Conservation (phyloP, 2,329 filamentous ascomycete genomes). For the Cladorrhinum sp. region DNA sequence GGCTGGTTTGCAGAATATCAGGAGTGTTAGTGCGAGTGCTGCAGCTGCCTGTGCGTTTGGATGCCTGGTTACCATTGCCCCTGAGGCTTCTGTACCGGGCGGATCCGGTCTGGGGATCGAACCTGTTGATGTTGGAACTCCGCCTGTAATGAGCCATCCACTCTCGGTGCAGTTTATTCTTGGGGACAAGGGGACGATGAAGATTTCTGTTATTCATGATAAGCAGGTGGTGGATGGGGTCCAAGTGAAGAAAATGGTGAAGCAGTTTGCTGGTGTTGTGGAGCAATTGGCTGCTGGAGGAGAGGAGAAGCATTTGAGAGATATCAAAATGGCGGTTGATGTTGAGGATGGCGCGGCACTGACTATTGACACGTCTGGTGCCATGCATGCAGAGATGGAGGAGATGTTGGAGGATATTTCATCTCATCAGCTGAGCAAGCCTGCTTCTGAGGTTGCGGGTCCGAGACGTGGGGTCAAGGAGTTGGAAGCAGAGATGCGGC, state of each 20-base stretch:
- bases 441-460: constrained; percentile 45
- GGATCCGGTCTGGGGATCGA: neutral
- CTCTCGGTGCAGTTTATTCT: constrained; percentile 14
- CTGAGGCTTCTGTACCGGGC: neutral
- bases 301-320: neutral
- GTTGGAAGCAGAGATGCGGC: constrained; percentile 48
- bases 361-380: neutral
- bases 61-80: constrained; percentile 11
- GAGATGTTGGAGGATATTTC: constrained; percentile 10
- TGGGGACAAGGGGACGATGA: neutral
- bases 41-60: constrained; percentile 9
- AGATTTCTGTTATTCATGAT: constrained; percentile 11
- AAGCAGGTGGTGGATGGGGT: constrained; percentile 1
- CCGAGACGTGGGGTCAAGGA: constrained; percentile 47
- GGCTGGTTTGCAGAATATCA: constrained; percentile 11
- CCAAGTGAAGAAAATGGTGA: constrained; percentile 13
- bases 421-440: constrained; percentile 11
- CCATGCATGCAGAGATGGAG: constrained; percentile 10
- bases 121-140: neutral
- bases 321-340: neutral
- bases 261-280: constrained; percentile 2
- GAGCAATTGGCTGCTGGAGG: constrained; percentile 8
- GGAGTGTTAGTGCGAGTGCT: neutral
- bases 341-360: neutral
- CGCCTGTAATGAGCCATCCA: constrained; percentile 13